phyloP scores from a whole-genome alignment of 2,329 filamentous ascomycete genomes.

The Neurospora crassa region DNA sequence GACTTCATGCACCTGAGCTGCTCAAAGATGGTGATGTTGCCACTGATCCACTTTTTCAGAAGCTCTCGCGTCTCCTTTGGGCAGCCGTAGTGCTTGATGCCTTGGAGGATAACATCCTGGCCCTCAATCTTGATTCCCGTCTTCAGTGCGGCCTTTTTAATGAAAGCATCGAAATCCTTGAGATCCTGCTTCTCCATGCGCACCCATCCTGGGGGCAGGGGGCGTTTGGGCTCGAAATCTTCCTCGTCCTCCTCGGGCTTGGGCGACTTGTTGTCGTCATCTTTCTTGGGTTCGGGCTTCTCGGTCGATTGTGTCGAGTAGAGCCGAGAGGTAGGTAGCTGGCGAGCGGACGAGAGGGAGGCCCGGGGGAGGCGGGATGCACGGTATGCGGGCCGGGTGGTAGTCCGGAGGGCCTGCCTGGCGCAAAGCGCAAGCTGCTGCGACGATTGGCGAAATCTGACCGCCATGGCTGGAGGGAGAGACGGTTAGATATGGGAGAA shows the following conservation, averaged over 20 bases:
- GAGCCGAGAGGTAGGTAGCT: constrained; percentile 14
- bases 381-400: constrained; percentile 16
- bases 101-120: constrained; percentile 30
- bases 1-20: constrained; percentile 34
- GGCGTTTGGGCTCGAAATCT: background rate
- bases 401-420: constrained; percentile 16
- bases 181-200: constrained; percentile 4
- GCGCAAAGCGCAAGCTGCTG: constrained; percentile 21
- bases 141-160: background rate
- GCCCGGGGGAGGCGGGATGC: constrained; percentile 14
- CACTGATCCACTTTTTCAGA: background rate
- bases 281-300: constrained; percentile 8
- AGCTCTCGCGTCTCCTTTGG: constrained; percentile 40
- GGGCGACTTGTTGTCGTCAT: constrained; percentile 7
- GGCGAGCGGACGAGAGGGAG: constrained; percentile 8
- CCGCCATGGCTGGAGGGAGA: constrained; percentile 11
- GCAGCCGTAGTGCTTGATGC: constrained; percentile 48
- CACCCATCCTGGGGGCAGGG: constrained; percentile 1
- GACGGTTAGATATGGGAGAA: background rate
- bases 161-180: background rate
- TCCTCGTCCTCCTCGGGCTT: constrained; percentile 6
- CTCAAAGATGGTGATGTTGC: background rate
- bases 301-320: constrained; percentile 17
- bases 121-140: constrained; percentile 1
- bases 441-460: constrained; percentile 22